Evolutionary conservation across 768 basidiomycete species (phyloP), one percentile per base, ranked within the genome.

Genomic region (Tephrocybe sp.): DNA sequence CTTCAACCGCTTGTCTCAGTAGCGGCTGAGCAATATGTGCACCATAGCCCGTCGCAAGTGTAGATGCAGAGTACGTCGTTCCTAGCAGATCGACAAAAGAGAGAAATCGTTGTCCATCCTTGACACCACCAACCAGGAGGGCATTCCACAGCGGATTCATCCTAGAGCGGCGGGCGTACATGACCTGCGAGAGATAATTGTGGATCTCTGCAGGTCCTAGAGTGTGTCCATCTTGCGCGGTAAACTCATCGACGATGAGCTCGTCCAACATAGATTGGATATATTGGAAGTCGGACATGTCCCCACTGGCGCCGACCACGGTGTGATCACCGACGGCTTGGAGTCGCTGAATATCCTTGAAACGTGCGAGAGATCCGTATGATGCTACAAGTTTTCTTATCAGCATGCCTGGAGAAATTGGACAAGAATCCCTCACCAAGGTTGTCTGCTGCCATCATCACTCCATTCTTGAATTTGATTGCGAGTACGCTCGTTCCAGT

Each of bases 391-490:
- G 13, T 5, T n/a, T n/a, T n/a, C n/a, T n/a, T 7, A 37, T 27
- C n/a, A 40, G 40, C 19, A 30, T n/a, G n/a, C n/a, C 29, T 19
- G n/a, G 33, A 39, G 21, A 16, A 31, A n/a, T 34, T 34, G 15
- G 5, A 34, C 11, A 12, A n/a, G 33, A 34, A 34, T 7, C 33
- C 4, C 33, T 34, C 15, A 34, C 94, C 94, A 43, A 98, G 86
- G 61, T 88, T 97, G 75, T 99, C 97, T 30, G 97, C 94, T 24
- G 97, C 94, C 77, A 99, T 84, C 91, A 99, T 95, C 56, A 99
- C 82, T 8, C 97, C 97, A 60, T 91, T 93, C 68, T 94, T 93
- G 78, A 80, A 98, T 69, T 91, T 90, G 69, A 99, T 76, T 2
- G 88, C 97, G 27, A 99, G 78, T 4, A 99, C 93, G 49, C 88